These are phyloP conservation scores for Lentinula aciculospora DNA, from an alignment of 768 basidiomycete genomes.

Conservation along the genomic window DNA sequence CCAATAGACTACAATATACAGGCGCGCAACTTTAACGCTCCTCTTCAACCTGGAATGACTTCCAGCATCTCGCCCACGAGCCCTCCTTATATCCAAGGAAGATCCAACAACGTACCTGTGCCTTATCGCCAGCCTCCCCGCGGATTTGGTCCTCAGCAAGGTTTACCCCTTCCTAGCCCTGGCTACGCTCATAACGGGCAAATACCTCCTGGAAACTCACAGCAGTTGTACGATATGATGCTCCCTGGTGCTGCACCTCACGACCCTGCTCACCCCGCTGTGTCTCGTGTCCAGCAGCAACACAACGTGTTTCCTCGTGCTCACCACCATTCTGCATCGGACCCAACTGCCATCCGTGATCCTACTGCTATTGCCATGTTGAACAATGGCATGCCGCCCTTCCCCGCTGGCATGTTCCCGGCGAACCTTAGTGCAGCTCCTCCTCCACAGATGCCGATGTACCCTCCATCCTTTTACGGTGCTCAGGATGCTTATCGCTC, in stretches of 20 bases:
- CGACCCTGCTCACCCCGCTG: constrained; percentile 57
- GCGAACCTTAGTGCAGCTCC: constrained; percentile 32
- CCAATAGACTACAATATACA: constrained; percentile 50
- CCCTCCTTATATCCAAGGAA: constrained; percentile 45
- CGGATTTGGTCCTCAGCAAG: constrained; percentile 49
- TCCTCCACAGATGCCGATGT: constrained; percentile 53
- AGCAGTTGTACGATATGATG: constrained; percentile 82
- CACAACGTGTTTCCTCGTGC: constrained; percentile 66
- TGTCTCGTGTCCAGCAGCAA: constrained; percentile 75
- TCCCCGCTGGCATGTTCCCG: constrained; percentile 55
- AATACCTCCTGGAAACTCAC: constrained; percentile 66
- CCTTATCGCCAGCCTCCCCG: constrained; percentile 62
- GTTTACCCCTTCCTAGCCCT: constrained; percentile 41
- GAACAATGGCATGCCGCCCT: constrained; percentile 50
- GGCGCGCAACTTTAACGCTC: constrained; percentile 49
- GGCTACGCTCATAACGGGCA: constrained; percentile 60
- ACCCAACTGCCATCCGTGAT: constrained; percentile 73
- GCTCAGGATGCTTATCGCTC: constrained; percentile 53
- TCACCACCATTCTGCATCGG: constrained; percentile 81
- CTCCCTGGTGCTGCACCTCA: constrained; percentile 35
- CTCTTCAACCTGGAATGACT: constrained; percentile 32
- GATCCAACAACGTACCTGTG: constrained; percentile 40
- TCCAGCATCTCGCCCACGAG: constrained; percentile 20
- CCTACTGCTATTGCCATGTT: constrained; percentile 61
- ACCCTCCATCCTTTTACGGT: constrained; percentile 65